Evolutionary conservation across 2,329 filamentous ascomycete genomes (phyloP), one percentile per base, ranked within the genome.

Genomic region (Beauveria varroae): DNA sequence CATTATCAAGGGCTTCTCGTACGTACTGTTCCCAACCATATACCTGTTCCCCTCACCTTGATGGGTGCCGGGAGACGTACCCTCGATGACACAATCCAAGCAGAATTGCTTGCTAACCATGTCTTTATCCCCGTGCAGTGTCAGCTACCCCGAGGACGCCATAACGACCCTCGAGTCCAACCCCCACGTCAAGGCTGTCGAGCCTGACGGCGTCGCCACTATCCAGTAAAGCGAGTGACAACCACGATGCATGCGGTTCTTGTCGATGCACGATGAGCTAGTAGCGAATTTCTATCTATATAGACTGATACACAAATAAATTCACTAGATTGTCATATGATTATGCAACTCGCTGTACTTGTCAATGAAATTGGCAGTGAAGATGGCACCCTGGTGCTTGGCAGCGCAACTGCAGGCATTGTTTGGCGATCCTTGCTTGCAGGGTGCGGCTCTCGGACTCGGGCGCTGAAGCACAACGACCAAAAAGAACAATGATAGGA

Each of bases 1-100:
- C 64, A 77, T 96, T 68, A 92, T 96, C 82, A 96, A 93, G 79
- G 93, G 89, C 62, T 97, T 97, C 79, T 87, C 90, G 93, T 97
- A 86, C 68, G 90, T 81, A 52, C 16, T 62, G 3, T n/a, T 37
- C 26, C 40, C 34, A 50, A 37, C n/a, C 41, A 22, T 41, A 46
- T 34, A 2, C 28, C 50, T 52, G 18, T 40, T 51, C 14, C 30
- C 14, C 7, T 14, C 43, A 58, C 56, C 46, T 46, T 47, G 54
- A 57, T 57, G 43, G 53, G 16, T 56, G 53, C 34, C 46, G 34
- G 56, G 30, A 28, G 46, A 5, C 7, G 56, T 28, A 50, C 30
- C 56, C 22, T 20, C 30, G 20, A 43, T 44, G 24, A 28, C 22
- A 44, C 24, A 7, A 20, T 12, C 16, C 43, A 37, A 16, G 22